Evolutionary conservation across 2,329 filamentous ascomycete species (phyloP).

Genomic region (Ceratocystis huliohia): DNA sequence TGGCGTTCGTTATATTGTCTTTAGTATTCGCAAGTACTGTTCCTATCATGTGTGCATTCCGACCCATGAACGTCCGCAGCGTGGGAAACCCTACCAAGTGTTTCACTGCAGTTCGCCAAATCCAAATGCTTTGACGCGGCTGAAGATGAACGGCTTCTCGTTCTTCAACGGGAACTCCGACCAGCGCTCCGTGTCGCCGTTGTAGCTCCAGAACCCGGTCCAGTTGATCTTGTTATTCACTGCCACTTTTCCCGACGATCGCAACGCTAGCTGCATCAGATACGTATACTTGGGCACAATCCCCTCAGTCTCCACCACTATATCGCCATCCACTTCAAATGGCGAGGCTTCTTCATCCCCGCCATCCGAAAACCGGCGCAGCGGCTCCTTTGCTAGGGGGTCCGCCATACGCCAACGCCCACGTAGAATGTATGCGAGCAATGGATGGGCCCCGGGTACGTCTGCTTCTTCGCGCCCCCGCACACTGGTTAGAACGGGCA

Average conservation of each 20-base stretch:
- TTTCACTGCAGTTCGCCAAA: slow-evolving; percentile 28
- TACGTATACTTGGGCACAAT: slow-evolving; percentile 68
- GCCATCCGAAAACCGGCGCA: slow-evolving; percentile 26
- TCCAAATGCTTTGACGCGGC: slow-evolving; percentile 51
- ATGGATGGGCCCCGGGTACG: slow-evolving; percentile 29
- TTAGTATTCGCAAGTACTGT: not conserved
- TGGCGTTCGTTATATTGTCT: not conserved
- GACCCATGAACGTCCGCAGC: too few relatives aligned
- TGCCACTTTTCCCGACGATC: slow-evolving; percentile 46
- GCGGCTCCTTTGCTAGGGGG: slow-evolving; percentile 22
- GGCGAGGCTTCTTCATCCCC: slow-evolving; percentile 22
- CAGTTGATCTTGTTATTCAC: slow-evolving; percentile 80
- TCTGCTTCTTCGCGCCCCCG: slow-evolving; percentile 58
- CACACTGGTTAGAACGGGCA: slow-evolving; percentile 67
- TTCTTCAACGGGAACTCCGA: slow-evolving; percentile 59
- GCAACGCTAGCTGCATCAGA: slow-evolving; percentile 63
- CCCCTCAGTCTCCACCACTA: slow-evolving; percentile 80
- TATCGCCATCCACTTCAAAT: slow-evolving; percentile 46
- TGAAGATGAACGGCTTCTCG: slow-evolving; percentile 55
- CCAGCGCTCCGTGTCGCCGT: slow-evolving; percentile 81
- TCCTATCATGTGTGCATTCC: not conserved
- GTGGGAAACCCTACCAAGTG: too few relatives aligned
- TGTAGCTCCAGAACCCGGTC: slow-evolving; percentile 86
- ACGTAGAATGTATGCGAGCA: slow-evolving; percentile 42
- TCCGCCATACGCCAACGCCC: slow-evolving; percentile 40